These are phyloP conservation scores for Hirsutella thompsonii DNA, from an alignment of 2,329 filamentous ascomycete species.

Conservation along the genomic window DNA sequence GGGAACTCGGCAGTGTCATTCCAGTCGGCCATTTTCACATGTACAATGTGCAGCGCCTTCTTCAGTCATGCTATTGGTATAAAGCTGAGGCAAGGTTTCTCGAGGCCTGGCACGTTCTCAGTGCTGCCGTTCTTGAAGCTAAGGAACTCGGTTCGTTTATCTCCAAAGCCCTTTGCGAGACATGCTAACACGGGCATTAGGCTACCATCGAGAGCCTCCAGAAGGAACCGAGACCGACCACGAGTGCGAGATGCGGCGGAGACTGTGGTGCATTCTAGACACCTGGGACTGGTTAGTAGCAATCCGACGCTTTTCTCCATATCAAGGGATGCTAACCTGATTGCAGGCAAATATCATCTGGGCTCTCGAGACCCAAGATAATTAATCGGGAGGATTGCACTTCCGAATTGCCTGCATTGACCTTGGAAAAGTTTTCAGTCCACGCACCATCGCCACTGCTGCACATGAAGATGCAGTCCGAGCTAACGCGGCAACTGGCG, in stretches of 20 bases:
- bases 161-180: too few species aligned
- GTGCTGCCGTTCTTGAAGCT: slow-evolving; percentile 16
- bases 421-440: slow-evolving; percentile 10
- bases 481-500: slow-evolving; percentile 11
- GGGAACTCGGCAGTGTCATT: slow-evolving; percentile 13
- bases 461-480: slow-evolving; percentile 17
- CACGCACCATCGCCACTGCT: slow-evolving; percentile 14
- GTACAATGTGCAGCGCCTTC: slow-evolving; percentile 14
- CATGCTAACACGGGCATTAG: slow-evolving; percentile 2
- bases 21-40: slow-evolving; percentile 15
- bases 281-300: slow-evolving; percentile 19
- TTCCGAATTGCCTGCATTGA: slow-evolving; percentile 14
- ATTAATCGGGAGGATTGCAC: slow-evolving; percentile 16
- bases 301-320: not conserved
- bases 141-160: slow-evolving; percentile 12
- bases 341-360: slow-evolving; percentile 19
- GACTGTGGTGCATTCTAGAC: slow-evolving; percentile 19
- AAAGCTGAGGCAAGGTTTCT: slow-evolving; percentile 18
- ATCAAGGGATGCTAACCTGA: too few species aligned
- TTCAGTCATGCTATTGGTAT: slow-evolving; percentile 20
- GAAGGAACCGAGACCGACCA: slow-evolving; percentile 12
- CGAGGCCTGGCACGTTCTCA: slow-evolving; percentile 18
- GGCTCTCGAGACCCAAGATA: slow-evolving; percentile 16
- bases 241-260: slow-evolving; percentile 17
- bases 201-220: slow-evolving; percentile 11